Base-by-base conservation (phyloP, 148 eudicot species). In the Amaranthus cruentus region DNA sequence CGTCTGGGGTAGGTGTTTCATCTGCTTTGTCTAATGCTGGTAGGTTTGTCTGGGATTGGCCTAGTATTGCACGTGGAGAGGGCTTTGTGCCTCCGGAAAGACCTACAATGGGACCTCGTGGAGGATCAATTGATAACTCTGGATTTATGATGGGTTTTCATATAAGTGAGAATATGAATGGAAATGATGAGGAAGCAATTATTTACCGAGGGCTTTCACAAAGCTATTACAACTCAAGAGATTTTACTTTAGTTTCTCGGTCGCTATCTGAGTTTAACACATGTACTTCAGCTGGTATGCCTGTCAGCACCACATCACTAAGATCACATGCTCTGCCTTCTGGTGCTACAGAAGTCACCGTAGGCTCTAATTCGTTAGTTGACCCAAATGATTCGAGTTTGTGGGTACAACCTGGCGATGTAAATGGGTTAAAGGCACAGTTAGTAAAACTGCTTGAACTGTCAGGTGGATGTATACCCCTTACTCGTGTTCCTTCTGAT, bases 21-120 rank as follows among this genome's bases (percentile, higher is more conserved):
- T 91, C 99, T 64, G 99, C 99, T 65, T 78, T 95, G 53, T 75
- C 88, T 80, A 95, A 90, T 84, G 97, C 99, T 11, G 99, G 99
- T 38, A 82, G 91, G 74, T 95, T 88, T 77, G 92, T 95, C 13
- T 95, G 99, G 99, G 97, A 95, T 78, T 95, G 99, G 99, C 87
- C 87, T 63, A 91, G 94, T 73, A 88, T 95, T 62, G 97, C 89
- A 18, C 96, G 96, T 78, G 99, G 99, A 49, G 97, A 91, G 80
- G 97, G 97, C 50, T 88, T 91, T 86, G 81, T 89, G 47, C 96
- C 97, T 10, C 78, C 79, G 3, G 53, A 82, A 52, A 87, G 73
- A 81, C 73, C 80, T 50, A 49, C 76, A 9, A 43, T 68, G 52
- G 87, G 84, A 49, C 71, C 80, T 60, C 79, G 82, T 49, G 80